Base-by-base conservation (phyloP, 768 basidiomycete species). In the Cystofilobasidium bisporidii region DNA sequence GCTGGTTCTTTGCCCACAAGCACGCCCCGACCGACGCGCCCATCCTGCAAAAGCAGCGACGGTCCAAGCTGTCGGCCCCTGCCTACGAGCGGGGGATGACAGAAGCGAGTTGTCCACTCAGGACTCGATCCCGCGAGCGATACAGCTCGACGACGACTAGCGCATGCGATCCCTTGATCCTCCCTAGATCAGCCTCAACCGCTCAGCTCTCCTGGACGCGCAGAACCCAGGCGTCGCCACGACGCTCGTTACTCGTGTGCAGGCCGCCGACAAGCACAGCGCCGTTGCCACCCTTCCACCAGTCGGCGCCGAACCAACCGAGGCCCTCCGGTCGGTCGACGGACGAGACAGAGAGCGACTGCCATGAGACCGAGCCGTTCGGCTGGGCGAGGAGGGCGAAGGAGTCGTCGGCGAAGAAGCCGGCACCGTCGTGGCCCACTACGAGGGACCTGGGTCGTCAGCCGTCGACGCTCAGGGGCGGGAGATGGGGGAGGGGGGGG, bases 221-320 rank as follows among this genome's bases (percentile, higher is more conserved):
- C 17, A 80, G 72, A 26, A 80, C 65, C 81, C 79, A 82, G 0
- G 79, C 78, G 57, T 81, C 77, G 2, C 72, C 76, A 18, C 80
- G 75, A 22, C 81, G 75, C 41, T 79, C 77, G 70, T 81, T 82
- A 36, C 76, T 75, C 26, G 64, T 76, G 74, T 67, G 79, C 36
- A 82, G 67, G 5, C 82, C 81, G 0, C 82, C 81, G 2, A 76
- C 74, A 20, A 82, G 65, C 2, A 80, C 74, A 12, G 79, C 70
- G 36, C 72, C 71, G 14, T 67, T 30, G 17, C 43, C 68, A 11
- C 71, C 74, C 1, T 71, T 66, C 36, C 75, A 75, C 1, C 67
- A 71, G 0, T 76, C 77, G 0, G 75, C 69, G 1, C 78, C 73
- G 71, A 83, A 80, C 81, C 82, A 82, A 0, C 82, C 81, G 20